These are phyloP conservation scores for Cryphonectria japonica DNA, from an alignment of 2,329 filamentous ascomycete genomes.

Conservation along the genomic window DNA sequence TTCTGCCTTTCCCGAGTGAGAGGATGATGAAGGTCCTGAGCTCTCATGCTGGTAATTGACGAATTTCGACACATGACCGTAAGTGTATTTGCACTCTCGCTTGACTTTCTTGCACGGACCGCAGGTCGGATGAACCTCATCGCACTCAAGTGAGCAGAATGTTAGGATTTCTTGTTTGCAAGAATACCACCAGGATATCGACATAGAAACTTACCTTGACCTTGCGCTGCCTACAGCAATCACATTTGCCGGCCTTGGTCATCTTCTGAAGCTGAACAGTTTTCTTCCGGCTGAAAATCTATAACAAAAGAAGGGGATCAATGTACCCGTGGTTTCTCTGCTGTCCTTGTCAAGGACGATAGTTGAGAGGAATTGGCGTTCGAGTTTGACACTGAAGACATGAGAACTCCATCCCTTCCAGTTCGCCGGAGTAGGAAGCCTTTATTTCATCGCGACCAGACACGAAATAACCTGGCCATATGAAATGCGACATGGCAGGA, in stretches of 20 bases:
- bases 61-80: slow-evolving; percentile 5
- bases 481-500: background rate
- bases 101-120: slow-evolving; percentile 1
- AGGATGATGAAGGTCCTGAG: background rate
- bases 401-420: background rate
- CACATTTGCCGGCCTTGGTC: slow-evolving; percentile 9
- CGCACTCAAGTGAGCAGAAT: background rate
- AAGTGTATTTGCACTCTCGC: slow-evolving; percentile 1
- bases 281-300: background rate
- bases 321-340: background rate
- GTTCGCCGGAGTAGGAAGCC: background rate
- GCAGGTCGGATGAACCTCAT: background rate
- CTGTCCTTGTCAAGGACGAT: background rate
- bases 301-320: background rate
- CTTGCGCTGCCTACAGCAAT: slow-evolving; percentile 10
- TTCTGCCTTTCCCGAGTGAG: background rate
- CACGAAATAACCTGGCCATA: background rate
- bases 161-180: background rate
- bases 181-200: background rate
- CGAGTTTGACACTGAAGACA: background rate
- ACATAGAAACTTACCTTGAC: background rate
- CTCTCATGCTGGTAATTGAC: slow-evolving; percentile 1
- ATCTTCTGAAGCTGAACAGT: background rate
- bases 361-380: background rate
- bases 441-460: background rate